Base-by-base conservation (phyloP, 2,329 filamentous ascomycete species). In the Cercospora zeina region DNA sequence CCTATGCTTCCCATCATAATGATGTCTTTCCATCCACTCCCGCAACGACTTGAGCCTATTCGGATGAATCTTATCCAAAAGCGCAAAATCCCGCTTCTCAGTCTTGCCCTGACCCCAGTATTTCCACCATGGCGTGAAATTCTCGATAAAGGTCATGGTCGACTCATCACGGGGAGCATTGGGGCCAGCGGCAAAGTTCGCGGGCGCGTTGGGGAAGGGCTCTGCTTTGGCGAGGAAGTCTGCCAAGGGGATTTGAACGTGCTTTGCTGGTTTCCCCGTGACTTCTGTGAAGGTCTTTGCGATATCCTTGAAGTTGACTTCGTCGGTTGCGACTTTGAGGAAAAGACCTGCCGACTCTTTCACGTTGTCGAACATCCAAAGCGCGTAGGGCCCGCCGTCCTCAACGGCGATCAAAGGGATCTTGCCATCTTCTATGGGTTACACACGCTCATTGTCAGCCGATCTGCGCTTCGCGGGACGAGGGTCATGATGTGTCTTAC, bases 21-120 rank as follows among this genome's bases (percentile, higher is more conserved):
- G 37, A 37, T 54, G 19, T 5, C 34, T 54, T 51, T 62, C 54
- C 27, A 84, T 80, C 75, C 79, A 85, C 64, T 84, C 77, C 67
- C 82, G 80, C 0, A 76, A 79, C 34, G 72, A 80, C 67, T 70
- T 77, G 59, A 82, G 79, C n/a, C 82, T 73, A 1, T 68, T 68
- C 0, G 82, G 82, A 67, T 81, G 76, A 54, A 85, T 84, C 70
- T 81, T 76, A 67, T 84, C 82, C 45, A 85, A 69, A 16, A 84
- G 63, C 13, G 67, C 72, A 67, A 82, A 83, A 67, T 85, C 78
- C 54, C 81, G 75, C 62, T 70, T 69, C 1, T 82, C 65, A 4
- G 83, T 64, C 0, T 78, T 78, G 30, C 71, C 68, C 58, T 81
- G 79, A 0, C 73, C 74, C 74, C 77, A 84, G 57, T 79, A 62